Evolutionary conservation across 768 basidiomycete genomes (phyloP).

Genomic region (Fistulinella prunicolor): DNA sequence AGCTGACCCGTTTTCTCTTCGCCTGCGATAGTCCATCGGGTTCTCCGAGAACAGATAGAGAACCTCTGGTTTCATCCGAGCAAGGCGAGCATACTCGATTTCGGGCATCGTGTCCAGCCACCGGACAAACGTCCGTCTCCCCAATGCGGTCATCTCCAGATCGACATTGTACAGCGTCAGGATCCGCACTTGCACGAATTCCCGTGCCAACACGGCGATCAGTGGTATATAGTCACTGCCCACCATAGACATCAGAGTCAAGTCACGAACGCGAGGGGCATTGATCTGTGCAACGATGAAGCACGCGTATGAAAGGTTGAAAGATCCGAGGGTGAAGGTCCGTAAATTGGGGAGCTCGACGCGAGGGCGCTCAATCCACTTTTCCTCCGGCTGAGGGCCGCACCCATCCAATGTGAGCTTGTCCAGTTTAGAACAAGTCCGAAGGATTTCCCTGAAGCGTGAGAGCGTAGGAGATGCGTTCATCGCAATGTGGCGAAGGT

Average conservation of each 20-base stretch:
- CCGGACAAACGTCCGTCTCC: constrained; percentile 36
- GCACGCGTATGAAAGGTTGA: constrained; percentile 45
- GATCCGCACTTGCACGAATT: constrained; percentile 51
- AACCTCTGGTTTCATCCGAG: constrained; percentile 40
- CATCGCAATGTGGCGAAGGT: constrained; percentile 59
- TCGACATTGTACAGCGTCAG: constrained; percentile 52
- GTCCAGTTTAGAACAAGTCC: constrained; percentile 44
- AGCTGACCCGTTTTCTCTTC: constrained; percentile 3
- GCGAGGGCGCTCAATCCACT: constrained; percentile 33
- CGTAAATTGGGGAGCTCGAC: constrained; percentile 49
- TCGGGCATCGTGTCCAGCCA: constrained; percentile 61
- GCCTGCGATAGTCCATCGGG: constrained; percentile 24
- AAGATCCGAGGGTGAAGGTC: constrained; percentile 56
- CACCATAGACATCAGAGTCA: constrained; percentile 54
- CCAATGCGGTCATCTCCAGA: constrained; percentile 25
- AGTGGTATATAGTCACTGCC: constrained; percentile 52
- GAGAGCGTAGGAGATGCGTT: constrained; percentile 46
- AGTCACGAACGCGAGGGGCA: constrained; percentile 55
- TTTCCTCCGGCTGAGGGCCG: constrained; percentile 43
- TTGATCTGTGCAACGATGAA: constrained; percentile 47
- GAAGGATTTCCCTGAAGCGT: constrained; percentile 54
- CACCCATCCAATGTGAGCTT: constrained; percentile 63
- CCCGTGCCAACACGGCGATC: constrained; percentile 43
- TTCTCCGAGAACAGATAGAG: constrained; percentile 50
- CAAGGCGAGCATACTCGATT: constrained; percentile 48